Conservation (phyloP, 192 early-diverging fungal genomes). For the Coemansia asiatica region DNA sequence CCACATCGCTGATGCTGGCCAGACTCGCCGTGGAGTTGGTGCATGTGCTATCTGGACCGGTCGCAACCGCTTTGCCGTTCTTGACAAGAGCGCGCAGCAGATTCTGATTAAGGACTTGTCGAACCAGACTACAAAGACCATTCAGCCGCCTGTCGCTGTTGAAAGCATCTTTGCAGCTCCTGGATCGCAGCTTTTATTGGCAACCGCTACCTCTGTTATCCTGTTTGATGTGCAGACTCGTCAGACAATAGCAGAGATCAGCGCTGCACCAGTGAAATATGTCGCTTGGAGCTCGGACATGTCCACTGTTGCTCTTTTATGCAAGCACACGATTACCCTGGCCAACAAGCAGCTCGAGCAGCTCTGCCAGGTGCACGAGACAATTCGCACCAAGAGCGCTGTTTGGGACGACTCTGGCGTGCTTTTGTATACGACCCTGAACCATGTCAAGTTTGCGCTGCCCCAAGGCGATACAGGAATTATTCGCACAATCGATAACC, state of each 20-base stretch:
- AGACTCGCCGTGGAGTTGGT: slow-evolving; percentile 79
- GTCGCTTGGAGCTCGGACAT: slow-evolving; percentile 91
- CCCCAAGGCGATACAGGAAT: slow-evolving; percentile 96
- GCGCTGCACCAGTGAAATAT: slow-evolving; percentile 86
- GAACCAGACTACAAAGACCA: slow-evolving; percentile 86
- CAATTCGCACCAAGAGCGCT: slow-evolving; percentile 97
- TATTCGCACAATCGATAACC: slow-evolving; percentile 94
- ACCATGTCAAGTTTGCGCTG: slow-evolving; percentile 97
- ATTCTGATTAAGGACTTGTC: slow-evolving; percentile 85
- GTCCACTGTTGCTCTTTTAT: slow-evolving; percentile 82
- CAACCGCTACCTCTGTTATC: slow-evolving; percentile 83
- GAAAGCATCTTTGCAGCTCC: slow-evolving; percentile 90
- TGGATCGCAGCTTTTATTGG: slow-evolving; percentile 75
- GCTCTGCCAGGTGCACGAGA: slow-evolving; percentile 89
- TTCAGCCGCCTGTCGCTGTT: slow-evolving; percentile 74
- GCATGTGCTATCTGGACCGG: slow-evolving; percentile 89
- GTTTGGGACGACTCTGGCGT: slow-evolving; percentile 92
- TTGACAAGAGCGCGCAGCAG: slow-evolving; percentile 81
- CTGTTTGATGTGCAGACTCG: slow-evolving; percentile 90
- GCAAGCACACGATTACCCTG: slow-evolving; percentile 95
- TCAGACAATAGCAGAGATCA: slow-evolving; percentile 73
- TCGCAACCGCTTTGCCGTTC: slow-evolving; percentile 95
- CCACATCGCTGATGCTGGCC: slow-evolving; percentile 33
- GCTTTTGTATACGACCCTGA: slow-evolving; percentile 94
- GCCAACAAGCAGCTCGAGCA: slow-evolving; percentile 88